phyloP scores from a whole-genome alignment of 176 grass and related monocot species.

The Oryza punctata region DNA sequence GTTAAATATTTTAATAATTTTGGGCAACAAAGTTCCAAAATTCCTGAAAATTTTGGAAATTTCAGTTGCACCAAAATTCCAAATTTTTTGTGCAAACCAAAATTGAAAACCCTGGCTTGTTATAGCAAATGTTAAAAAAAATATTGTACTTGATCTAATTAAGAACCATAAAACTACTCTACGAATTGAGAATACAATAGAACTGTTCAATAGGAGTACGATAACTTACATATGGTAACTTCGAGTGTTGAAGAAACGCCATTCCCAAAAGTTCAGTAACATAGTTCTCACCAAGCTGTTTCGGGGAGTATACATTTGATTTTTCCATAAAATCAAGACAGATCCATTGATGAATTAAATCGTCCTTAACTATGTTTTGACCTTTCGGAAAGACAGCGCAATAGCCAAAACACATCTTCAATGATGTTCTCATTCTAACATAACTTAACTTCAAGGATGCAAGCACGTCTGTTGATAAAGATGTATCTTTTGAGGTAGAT shows the following conservation, averaged over 20 bases:
- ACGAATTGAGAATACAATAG: not conserved
- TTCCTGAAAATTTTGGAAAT: no score
- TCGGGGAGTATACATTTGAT: not conserved
- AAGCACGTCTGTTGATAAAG: not conserved
- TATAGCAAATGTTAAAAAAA: no score
- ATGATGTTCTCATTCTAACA: not conserved
- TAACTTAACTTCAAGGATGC: conserved; percentile 40
- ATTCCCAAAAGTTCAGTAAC: not conserved
- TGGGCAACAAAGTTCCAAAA: no score
- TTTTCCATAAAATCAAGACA: not conserved
- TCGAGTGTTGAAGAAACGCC: not conserved
- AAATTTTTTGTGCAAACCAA: no score
- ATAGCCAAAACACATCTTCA: conserved; percentile 38
- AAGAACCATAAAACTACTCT: no score
- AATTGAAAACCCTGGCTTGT: no score
- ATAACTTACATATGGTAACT: not conserved
- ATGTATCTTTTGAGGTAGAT: not conserved
- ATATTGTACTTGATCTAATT: no score
- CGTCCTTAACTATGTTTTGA: not conserved
- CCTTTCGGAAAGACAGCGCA: conserved; percentile 36
- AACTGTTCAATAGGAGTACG: not conserved
- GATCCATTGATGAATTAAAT: conserved; percentile 45
- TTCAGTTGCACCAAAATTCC: no score
- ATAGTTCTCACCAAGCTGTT: not conserved
- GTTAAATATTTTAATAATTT: no score